phyloP scores from a whole-genome alignment of 768 basidiomycete genomes.

The Macrolepiota fuliginosa region DNA sequence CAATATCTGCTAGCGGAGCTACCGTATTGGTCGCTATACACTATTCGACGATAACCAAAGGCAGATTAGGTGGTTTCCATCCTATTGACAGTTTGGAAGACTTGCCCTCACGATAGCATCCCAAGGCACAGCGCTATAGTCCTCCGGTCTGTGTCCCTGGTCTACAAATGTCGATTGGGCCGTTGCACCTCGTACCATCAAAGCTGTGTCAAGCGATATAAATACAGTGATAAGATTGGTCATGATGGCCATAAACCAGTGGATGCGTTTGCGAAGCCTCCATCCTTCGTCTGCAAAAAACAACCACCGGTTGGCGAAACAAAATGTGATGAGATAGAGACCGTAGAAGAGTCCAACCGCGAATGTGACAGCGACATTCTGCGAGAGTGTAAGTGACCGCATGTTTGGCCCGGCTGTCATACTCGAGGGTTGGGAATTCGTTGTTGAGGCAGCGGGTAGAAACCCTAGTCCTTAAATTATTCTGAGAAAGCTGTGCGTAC shows the following conservation, averaged over 20 bases:
- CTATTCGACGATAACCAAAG: not conserved
- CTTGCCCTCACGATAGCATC: not conserved
- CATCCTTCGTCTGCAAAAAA: constrained; percentile 11
- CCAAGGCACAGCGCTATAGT: not conserved
- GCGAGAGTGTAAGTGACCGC: not conserved
- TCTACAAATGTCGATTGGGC: not conserved
- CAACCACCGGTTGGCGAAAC: constrained; percentile 3
- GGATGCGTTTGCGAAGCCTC: not conserved
- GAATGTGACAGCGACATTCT: not conserved
- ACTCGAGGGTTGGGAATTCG: too few species aligned
- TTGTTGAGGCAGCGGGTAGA: too few species aligned
- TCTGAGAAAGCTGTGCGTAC: too few species aligned
- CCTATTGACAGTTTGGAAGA: not conserved
- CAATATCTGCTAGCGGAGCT: not conserved
- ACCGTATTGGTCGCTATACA: not conserved
- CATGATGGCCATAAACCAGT: constrained; percentile 1
- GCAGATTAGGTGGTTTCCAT: not conserved
- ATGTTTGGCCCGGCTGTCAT: too few species aligned
- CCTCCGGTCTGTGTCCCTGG: not conserved
- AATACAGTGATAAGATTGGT: not conserved
- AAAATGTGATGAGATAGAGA: not conserved
- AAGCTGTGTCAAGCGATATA: not conserved
- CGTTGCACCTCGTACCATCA: not conserved
- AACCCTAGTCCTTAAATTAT: too few species aligned
- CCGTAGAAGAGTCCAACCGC: not conserved